Conservation (phyloP, 768 basidiomycete genomes). For the Collybia sp. region DNA sequence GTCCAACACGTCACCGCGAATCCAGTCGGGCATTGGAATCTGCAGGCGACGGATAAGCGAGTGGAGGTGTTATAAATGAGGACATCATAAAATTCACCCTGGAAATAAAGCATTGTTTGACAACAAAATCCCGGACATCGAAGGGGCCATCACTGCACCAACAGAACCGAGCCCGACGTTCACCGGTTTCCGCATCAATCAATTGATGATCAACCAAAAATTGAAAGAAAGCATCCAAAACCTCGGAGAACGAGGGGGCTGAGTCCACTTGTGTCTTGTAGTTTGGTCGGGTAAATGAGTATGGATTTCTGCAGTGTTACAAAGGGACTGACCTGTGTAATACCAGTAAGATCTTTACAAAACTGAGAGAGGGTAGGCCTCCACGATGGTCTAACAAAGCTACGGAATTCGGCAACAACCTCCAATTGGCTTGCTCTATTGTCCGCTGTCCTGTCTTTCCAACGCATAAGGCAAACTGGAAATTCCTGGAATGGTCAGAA, state of each 20-base stretch:
- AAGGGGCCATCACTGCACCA: constrained; percentile 87
- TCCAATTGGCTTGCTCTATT: constrained; percentile 55
- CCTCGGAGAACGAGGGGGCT: constrained; percentile 72
- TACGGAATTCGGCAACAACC: constrained; percentile 78
- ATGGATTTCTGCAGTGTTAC: neutral
- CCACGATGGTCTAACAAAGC: constrained; percentile 88
- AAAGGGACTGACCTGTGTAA: constrained; percentile 69
- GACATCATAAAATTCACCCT: constrained; percentile 38
- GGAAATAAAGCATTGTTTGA: constrained; percentile 89
- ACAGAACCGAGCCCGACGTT: constrained; percentile 58
- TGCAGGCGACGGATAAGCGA: constrained; percentile 15
- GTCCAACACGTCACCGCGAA: constrained; percentile 71
- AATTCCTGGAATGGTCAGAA: constrained; percentile 61
- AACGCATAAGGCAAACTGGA: constrained; percentile 84
- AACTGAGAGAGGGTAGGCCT: constrained; percentile 75
- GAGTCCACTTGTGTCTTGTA: constrained; percentile 71
- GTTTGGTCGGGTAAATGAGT: constrained; percentile 4
- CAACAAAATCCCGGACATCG: constrained; percentile 79
- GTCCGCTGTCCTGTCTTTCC: constrained; percentile 59
- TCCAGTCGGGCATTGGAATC: constrained; percentile 69
- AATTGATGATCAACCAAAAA: constrained; percentile 74
- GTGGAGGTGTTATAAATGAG: neutral
- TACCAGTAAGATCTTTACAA: constrained; percentile 85
- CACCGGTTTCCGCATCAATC: constrained; percentile 53
- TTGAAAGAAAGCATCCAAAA: constrained; percentile 54